These are phyloP conservation scores for Ottelia alismoides DNA, from an alignment of 106 monocot genomes.

Conservation along the genomic window DNA sequence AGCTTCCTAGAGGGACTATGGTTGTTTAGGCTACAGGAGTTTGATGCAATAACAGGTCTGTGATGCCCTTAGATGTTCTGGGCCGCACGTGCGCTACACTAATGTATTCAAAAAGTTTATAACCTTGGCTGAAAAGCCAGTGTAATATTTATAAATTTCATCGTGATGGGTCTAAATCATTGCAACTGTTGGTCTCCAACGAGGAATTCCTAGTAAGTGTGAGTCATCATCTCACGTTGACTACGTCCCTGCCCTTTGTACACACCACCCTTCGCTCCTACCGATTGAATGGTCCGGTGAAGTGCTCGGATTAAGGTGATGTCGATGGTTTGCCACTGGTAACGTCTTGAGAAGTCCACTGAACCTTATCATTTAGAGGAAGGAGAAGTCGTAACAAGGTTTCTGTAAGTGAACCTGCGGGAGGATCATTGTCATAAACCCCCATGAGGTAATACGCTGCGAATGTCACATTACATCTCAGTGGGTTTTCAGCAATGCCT, in stretches of 20 bases:
- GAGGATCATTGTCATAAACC: no score
- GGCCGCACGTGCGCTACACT: slow-evolving; percentile 47
- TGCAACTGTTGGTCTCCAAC: slow-evolving; percentile 10
- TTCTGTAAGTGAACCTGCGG: no score
- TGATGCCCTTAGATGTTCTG: slow-evolving; percentile 71
- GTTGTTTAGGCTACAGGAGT: slow-evolving; percentile 36
- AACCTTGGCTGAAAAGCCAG: slow-evolving; percentile 8
- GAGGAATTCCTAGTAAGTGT: slow-evolving; percentile 17
- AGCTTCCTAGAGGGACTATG: not conserved
- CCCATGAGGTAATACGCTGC: no score
- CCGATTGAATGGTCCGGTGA: slow-evolving; percentile 2
- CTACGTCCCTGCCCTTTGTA: slow-evolving; percentile 7
- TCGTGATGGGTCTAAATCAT: not conserved
- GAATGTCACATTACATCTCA: no score
- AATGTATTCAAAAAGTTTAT: slow-evolving; percentile 26
- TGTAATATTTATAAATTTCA: not conserved
- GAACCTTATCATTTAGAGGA: no score
- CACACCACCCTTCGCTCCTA: not conserved
- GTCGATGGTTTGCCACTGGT: not conserved
- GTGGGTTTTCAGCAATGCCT: no score
- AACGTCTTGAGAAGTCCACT: slow-evolving; percentile 4
- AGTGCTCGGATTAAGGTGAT: not conserved
- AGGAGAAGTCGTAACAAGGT: no score
- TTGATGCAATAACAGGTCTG: slow-evolving; percentile 57
- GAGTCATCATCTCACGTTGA: slow-evolving; percentile 11